phyloP scores from a whole-genome alignment of 192 early-diverging fungal genomes.

The Podila minutissima region DNA sequence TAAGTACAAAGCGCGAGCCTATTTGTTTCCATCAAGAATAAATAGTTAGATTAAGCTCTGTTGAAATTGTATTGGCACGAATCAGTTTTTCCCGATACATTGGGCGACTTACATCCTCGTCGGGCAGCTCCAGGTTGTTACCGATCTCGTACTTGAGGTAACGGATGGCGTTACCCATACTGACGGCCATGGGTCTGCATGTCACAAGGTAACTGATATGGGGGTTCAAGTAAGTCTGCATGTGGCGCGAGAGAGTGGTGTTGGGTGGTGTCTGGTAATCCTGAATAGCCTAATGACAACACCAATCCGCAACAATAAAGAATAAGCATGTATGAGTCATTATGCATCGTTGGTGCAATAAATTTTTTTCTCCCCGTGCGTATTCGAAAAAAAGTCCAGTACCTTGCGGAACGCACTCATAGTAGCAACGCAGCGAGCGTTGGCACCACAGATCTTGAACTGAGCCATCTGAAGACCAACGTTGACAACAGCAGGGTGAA shows the following conservation, averaged over 20 bases:
- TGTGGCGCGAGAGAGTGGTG: conserved; percentile 80
- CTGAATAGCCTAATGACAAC: conserved; percentile 75
- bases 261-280: conserved; percentile 92
- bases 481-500: conserved; percentile 88
- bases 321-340: neutral
- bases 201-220: conserved; percentile 92
- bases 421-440: conserved; percentile 92
- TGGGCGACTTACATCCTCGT: conserved; percentile 77
- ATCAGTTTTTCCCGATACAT: neutral
- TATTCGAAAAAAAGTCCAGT: conserved; percentile 3
- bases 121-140: conserved; percentile 80
- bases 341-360: neutral
- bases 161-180: conserved; percentile 94
- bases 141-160: conserved; percentile 90
- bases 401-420: conserved; percentile 85
- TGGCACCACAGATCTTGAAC: conserved; percentile 89
- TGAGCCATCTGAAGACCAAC: conserved; percentile 91
- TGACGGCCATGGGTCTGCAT: conserved; percentile 87
- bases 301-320: too few species aligned
- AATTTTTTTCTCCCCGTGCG: neutral
- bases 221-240: conserved; percentile 83
- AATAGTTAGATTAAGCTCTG: neutral
- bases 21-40: neutral
- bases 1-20: conserved; percentile 77
- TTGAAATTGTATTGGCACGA: neutral